Evolutionary conservation across 768 basidiomycete species (phyloP).

Genomic region (Amanita muscaria): DNA sequence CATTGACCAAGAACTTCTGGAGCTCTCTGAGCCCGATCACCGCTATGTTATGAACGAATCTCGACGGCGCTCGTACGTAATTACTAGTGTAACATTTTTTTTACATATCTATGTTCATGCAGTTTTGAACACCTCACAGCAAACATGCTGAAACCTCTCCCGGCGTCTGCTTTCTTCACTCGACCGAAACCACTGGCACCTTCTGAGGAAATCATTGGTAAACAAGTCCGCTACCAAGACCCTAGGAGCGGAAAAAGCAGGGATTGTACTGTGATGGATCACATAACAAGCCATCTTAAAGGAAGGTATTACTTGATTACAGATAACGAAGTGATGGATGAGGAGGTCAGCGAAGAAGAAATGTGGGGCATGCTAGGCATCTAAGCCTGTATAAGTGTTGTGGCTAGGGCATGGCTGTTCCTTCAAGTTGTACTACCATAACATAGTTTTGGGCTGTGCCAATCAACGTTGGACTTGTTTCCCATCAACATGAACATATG

Average conservation of each 20-base stretch:
- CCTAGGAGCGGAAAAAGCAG: neutral
- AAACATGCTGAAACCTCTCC: neutral
- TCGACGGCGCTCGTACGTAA: too few species aligned
- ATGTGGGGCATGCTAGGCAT: neutral
- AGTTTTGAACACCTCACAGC: neutral
- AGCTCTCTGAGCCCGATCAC: neutral
- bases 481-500: too few species aligned
- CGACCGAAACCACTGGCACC: neutral
- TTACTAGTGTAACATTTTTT: slow-evolving; percentile 1
- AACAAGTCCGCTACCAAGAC: neutral
- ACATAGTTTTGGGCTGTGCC: neutral
- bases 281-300: neutral
- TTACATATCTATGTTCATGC: neutral
- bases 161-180: slow-evolving; percentile 1
- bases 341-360: neutral
- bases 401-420: too few species aligned
- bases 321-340: neutral
- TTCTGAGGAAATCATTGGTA: neutral
- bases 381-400: neutral
- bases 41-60: neutral
- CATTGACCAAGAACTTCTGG: neutral
- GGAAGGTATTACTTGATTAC: slow-evolving; percentile 1
- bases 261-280: neutral
- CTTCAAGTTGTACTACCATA: neutral
- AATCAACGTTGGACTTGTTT: neutral